Base-by-base conservation (phyloP, 495 filamentous ascomycete species). In the Penicillium ochrochloron region DNA sequence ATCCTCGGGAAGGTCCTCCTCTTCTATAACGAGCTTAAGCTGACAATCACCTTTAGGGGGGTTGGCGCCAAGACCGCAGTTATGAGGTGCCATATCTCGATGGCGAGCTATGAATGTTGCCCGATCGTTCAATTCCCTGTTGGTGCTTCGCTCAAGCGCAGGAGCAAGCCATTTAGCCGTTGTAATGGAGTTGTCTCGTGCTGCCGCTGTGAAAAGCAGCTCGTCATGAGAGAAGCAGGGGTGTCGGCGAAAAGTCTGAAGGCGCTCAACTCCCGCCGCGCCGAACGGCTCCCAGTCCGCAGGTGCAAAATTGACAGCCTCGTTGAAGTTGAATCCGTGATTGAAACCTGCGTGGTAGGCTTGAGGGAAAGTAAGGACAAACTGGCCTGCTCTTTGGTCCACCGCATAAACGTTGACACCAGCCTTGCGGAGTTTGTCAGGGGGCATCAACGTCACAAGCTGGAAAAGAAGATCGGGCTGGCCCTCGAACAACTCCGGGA, bases 181-280 rank as follows among this genome's bases (percentile, higher is more conserved):
- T 66, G 93, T 90, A 59, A 99, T 98, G 0, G 91, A 90, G 39
- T 90, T 83, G 65, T 95, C 91, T 42, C 89, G 84, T 41, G 83
- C 83, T 25, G 90, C 90, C 10, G 93, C 95, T 2, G 95, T 96
- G 73, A 96, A 88, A 7, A 99, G 81, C n/a, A 99, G 77, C 74
- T 98, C 95, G 74, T 99, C 95, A 62, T 99, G 95, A 3, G 95
- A 97, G 74, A 99, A 99, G 73, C 94, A 97, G 0, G 95, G 93
- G 66, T 96, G 92, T 42, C 93, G 86, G 62, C 95, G 88, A 76
- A 97, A 99, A 23, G 86, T 86, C 69, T 95, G 91, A 31, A 98
- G 83, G 57, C 94, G 85, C 67, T 93, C 87, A 5, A 97, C 93
- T 21, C 94, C 94, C 44, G 86, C 82, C 63, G 94, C 90, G 6